These are phyloP conservation scores for Ceratocystis lukuohia DNA, from an alignment of 2,329 filamentous ascomycete species.

Conservation along the genomic window DNA sequence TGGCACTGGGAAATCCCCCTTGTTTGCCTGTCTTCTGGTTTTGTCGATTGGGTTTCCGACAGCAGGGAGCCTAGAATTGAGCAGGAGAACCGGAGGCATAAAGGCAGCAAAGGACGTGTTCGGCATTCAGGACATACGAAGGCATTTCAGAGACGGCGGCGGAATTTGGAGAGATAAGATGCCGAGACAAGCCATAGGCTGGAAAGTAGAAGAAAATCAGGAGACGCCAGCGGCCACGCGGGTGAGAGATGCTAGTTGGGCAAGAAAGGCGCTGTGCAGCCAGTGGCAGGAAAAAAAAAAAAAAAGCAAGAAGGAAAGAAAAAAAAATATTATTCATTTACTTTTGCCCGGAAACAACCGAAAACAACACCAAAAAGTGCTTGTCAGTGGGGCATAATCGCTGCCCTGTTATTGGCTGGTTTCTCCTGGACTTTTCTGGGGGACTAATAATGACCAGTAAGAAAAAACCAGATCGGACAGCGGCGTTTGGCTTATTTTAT, in stretches of 20 bases:
- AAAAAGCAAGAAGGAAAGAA: background rate
- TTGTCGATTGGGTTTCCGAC: too few relatives aligned
- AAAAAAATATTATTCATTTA: background rate
- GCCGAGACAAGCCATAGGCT: background rate
- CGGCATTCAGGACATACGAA: background rate
- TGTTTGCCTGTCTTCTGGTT: background rate
- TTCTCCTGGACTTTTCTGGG: background rate
- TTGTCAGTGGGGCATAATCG: background rate
- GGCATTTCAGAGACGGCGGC: background rate
- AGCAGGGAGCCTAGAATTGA: background rate
- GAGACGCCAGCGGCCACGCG: background rate
- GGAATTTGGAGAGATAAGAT: background rate
- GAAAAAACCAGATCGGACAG: background rate
- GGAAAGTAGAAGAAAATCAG: background rate
- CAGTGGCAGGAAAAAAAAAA: background rate
- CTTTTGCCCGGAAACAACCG: conserved; percentile 6
- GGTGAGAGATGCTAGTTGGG: background rate
- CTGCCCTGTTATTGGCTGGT: background rate
- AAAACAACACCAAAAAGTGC: background rate
- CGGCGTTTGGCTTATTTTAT: background rate
- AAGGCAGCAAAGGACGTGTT: background rate
- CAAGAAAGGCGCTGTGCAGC: background rate
- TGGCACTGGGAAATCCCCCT: background rate
- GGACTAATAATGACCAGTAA: conserved; percentile 3
- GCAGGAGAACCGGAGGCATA: too few relatives aligned